Evolutionary conservation across 225 moss, liverwort and hornwort species (phyloP), one percentile per base, ranked within the genome.

Genomic region (Bryum argenteum): DNA sequence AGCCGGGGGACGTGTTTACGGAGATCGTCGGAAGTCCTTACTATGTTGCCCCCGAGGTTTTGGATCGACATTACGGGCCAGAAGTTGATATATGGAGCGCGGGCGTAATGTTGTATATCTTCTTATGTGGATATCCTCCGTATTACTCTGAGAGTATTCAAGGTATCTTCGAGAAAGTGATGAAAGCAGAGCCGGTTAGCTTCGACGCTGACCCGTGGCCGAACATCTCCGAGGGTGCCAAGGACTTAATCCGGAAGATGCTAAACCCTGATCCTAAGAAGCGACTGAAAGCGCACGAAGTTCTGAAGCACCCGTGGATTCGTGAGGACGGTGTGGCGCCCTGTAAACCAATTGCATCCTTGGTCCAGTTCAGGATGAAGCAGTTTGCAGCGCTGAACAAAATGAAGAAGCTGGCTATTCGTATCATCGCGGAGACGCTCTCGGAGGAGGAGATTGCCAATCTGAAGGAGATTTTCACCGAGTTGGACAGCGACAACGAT

Each of bases 81-180:
- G 91, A 91, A 61, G 91, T 81, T n/a, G 93, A 93, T 58, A 84
- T 93, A 24, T 93, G 91, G 93, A 93, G 93, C 66, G 93, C 91
- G 37, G 91, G 93, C 48, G 91, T 91, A 11, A 93, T 91, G 75
- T 78, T 93, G 37, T 93, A 93, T 41, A 85, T 91, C 71, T 85
- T 93, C 18, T 76, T 93, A 6, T 87, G 89, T 63, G 91, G 93
- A 43, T 75, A 80, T 21, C 91, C 91, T 70, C 93, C 91, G 11
- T 93, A 91, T 50, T 87, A 62, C 58, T 70, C 92, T 26, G 91
- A 93, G 71, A 91, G 89, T 10, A 91, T 90, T 50, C 91, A 93
- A 73, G 93, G 91, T 24, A 87, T 93, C 52, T 83, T 83, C 9
- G 89, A 89, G 71, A 80, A 85, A 73, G 89, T 91, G 58, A 86